Conservation (phyloP, 169 alveolate species). For the Eimeria falciformis region DNA sequence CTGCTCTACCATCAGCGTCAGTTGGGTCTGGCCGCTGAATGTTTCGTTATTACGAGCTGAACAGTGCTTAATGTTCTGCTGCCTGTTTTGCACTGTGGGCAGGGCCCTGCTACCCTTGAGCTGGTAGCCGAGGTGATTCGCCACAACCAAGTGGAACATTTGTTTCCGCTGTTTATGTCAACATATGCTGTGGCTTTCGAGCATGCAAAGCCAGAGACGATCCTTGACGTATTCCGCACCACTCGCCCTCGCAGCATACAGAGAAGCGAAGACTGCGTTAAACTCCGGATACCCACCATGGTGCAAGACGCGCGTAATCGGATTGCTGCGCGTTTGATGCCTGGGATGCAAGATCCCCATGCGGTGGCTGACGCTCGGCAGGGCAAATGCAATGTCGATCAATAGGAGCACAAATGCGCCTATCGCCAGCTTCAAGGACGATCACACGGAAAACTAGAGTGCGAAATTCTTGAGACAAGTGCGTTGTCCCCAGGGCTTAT, state of each 20-base stretch:
- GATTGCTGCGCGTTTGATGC: conserved; percentile 56
- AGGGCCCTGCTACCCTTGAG: conserved; percentile 81
- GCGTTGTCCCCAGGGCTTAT: no score
- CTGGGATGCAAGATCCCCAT: neutral
- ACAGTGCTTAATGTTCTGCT: no score
- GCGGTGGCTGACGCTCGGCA: no score
- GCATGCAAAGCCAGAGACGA: conserved; percentile 50
- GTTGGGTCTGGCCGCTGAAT: no score
- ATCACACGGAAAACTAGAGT: no score
- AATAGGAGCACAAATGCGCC: no score
- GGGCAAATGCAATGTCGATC: no score
- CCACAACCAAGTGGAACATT: conserved; percentile 56
- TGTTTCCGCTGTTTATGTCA: conserved; percentile 78
- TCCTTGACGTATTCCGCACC: conserved; percentile 75
- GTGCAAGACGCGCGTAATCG: conserved; percentile 37
- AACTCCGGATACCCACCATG: conserved; percentile 35
- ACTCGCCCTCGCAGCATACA: conserved; percentile 61
- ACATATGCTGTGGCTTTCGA: conserved; percentile 79
- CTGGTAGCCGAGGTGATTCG: conserved; percentile 73
- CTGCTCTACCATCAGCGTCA: no score
- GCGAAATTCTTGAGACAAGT: no score
- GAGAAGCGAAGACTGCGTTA: conserved; percentile 54
- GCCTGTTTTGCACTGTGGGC: conserved; percentile 25
- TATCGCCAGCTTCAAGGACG: no score
- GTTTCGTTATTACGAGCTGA: no score